Base-by-base conservation (phyloP, 345 rosid genomes). In the rapeseed (Brassica napus) region DNA sequence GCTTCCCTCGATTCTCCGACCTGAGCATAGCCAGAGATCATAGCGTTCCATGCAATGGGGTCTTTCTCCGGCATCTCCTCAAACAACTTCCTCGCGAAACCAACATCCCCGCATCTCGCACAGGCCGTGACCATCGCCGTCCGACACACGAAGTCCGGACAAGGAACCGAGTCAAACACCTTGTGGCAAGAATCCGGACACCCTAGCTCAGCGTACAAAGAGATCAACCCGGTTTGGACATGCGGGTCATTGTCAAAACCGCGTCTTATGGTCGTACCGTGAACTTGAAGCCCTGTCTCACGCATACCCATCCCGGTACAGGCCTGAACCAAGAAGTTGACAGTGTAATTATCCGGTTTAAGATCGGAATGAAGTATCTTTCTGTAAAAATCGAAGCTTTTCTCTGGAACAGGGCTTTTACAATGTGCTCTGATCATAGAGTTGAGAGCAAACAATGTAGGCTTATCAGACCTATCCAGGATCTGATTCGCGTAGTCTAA, bases 381-480 rank as follows among this genome's bases (percentile, higher is more conserved):
- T 47, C 10, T 69, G 59, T 83, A 90, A 2, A 75, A 85, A 37
- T 74, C 77, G 44, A 90, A 88, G 84, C 89, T 74, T 31, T 69
- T 74, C 2, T 77, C 83, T 6, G 87, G 88, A 34, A 81, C 75
- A 32, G 76, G 75, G 84, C 85, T 37, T 54, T 82, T 87, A 78
- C 87, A 88, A 79, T 87, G 85, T 24, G 84, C 91, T 77, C 92
- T 77, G 81, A 87, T 89, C 86, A 90, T 79, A 60, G 92, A 82
- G 65, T 90, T 90, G 32, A 87, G 84, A 66, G 86, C 72, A 72
- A 86, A 88, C 65, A 88, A 71, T 32, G 87, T 87, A 16, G 92
- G 90, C 26, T 39, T 62, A 31, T 71, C 18, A 44, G 88, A 90
- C 26, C 75, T 84, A 30, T 85, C 82, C 16, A 90, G 85, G 73